phyloP scores from a whole-genome alignment of 1,139 yeast genomes.

The Suhomyces choctaworum region DNA sequence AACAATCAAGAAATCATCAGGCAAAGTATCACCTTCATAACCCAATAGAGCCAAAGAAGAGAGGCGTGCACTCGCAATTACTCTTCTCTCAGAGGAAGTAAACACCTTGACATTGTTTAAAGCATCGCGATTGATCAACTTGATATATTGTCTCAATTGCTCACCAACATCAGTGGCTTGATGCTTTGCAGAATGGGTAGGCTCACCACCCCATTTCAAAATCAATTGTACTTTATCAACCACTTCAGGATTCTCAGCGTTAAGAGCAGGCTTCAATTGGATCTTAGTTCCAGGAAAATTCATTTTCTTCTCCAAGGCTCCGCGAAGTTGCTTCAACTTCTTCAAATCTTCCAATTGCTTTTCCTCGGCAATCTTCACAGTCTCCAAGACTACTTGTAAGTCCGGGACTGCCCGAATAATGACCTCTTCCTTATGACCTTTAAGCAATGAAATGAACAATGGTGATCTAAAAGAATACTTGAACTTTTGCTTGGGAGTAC shows the following conservation, averaged over 20 bases:
- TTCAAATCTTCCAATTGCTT: conserved; percentile 75
- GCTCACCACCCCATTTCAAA: conserved; percentile 99
- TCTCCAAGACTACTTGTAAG: conserved; percentile 78
- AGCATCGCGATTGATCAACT: conserved; percentile 80
- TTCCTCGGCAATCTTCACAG: conserved; percentile 79
- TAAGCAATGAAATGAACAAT: conserved; percentile 78
- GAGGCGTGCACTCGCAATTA: conserved; percentile 85
- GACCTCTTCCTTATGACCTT: conserved; percentile 95
- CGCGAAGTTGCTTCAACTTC: conserved; percentile 72
- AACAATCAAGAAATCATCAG: conserved; percentile 77
- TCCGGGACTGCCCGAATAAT: conserved; percentile 89
- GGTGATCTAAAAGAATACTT: conserved; percentile 92
- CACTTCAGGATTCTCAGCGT: conserved; percentile 55
- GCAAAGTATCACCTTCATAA: conserved; percentile 59
- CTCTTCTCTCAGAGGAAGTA: conserved; percentile 94
- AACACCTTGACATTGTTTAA: conserved; percentile 81
- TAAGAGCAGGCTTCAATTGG: conserved; percentile 86
- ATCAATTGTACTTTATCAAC: conserved; percentile 96
- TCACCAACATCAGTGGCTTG: conserved; percentile 97
- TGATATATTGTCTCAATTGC: conserved; percentile 88
- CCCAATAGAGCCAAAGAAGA: conserved; percentile 84
- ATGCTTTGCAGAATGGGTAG: conserved; percentile 94
- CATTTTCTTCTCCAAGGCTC: conserved; percentile 86
- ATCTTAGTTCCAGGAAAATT: conserved; percentile 94
- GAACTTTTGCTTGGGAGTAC: conserved; percentile 98